Percentiles rank a stretch among this genome's conserved stretches.
phyloP scores from a whole-genome alignment of 73 alveolate genomes.

The Diophrys sp. region DNA sequence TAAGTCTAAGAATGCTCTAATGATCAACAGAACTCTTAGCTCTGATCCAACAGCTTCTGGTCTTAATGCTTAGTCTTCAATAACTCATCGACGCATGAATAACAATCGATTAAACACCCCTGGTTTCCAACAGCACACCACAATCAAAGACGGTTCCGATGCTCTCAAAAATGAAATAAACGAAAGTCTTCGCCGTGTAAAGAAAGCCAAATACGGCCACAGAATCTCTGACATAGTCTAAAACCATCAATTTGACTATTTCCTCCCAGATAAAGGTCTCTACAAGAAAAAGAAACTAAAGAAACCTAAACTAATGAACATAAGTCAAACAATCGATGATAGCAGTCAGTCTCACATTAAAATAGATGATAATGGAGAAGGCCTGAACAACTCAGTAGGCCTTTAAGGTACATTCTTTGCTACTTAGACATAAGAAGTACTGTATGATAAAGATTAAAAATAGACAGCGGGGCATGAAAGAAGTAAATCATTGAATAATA shows the following conservation, averaged over 20 bases:
- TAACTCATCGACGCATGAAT: background rate
- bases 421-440: background rate
- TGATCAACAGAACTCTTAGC: background rate
- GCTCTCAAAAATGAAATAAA: slow-evolving; percentile 46
- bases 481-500: too few relatives aligned
- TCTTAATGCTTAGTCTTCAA: background rate
- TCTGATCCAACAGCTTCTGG: background rate
- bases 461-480: too few relatives aligned
- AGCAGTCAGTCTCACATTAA: too few relatives aligned
- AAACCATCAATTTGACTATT: slow-evolving; percentile 23
- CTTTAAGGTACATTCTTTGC: background rate
- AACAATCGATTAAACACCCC: slow-evolving; percentile 49
- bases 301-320: background rate
- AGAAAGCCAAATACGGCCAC: slow-evolving; percentile 59
- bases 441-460: background rate
- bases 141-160: slow-evolving; percentile 29
- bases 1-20: background rate
- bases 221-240: slow-evolving; percentile 33
- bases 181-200: slow-evolving; percentile 29
- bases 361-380: too few relatives aligned
- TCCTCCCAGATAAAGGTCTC: slow-evolving; percentile 37
- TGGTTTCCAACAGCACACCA: slow-evolving; percentile 17
- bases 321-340: background rate
- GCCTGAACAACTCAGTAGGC: too few relatives aligned
- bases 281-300: slow-evolving; percentile 8